Evolutionary conservation across 331 rosid genomes (phyloP).

Genomic region (Prunus yedoensis): DNA sequence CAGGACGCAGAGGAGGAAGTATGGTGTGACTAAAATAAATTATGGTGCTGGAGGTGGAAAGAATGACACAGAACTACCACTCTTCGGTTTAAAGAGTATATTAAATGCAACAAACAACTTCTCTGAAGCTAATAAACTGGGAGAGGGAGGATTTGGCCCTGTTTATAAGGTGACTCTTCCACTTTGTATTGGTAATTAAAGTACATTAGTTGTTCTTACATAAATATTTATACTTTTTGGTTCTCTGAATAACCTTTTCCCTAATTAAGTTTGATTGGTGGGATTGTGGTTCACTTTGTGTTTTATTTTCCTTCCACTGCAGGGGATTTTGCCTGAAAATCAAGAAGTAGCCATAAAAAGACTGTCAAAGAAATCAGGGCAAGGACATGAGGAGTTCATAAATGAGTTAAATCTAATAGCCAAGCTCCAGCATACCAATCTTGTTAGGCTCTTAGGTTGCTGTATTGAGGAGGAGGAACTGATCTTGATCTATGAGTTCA

Average conservation of each 20-base stretch:
- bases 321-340: constrained; percentile 19
- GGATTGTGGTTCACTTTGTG: no score
- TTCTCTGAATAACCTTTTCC: no score
- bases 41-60: not conserved
- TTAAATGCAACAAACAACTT: constrained; percentile 21
- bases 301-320: not conserved
- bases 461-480: constrained; percentile 19
- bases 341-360: constrained; percentile 24
- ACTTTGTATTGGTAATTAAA: not conserved
- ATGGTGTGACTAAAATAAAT: no score
- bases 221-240: no score
- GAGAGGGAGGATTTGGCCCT: constrained; percentile 35
- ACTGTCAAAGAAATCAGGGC: constrained; percentile 19
- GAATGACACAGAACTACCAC: constrained; percentile 2
- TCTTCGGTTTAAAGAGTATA: constrained; percentile 5
- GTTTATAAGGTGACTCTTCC: constrained; percentile 23
- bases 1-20: not conserved
- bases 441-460: constrained; percentile 28
- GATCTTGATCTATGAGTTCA: constrained; percentile 20
- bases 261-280: no score
- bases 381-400: constrained; percentile 16
- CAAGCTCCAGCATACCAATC: constrained; percentile 27
- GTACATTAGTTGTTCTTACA: no score
- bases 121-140: constrained; percentile 15
- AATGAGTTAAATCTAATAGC: constrained; percentile 26